A percentile compares a stretch with the other conserved stretches of the same genome.
These are phyloP conservation scores for Daldinia loculata DNA, from an alignment of 495 filamentous ascomycete genomes.

Conservation along the genomic window DNA sequence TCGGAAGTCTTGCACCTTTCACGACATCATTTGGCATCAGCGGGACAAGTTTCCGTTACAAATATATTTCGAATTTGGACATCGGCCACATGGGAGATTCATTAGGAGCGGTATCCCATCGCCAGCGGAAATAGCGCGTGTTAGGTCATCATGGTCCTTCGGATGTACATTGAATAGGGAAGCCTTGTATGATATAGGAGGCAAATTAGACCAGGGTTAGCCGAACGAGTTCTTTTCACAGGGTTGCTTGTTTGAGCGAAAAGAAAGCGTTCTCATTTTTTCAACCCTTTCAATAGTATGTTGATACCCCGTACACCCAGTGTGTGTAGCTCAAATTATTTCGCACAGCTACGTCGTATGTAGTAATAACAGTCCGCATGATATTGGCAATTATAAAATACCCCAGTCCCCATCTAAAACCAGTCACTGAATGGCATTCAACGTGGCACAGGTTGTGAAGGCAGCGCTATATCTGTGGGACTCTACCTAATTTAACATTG, in stretches of 20 bases:
- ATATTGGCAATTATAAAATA: not conserved
- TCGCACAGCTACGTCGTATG: not conserved
- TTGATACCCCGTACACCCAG: conserved; percentile 20
- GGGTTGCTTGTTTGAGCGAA: conserved; percentile 6
- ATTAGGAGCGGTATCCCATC: not conserved
- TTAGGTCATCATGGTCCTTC: conserved; percentile 1
- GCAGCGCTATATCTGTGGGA: not conserved
- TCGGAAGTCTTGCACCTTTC: not conserved
- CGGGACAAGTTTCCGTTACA: conserved; percentile 1
- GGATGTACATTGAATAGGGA: conserved; percentile 10
- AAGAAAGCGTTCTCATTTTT: not conserved
- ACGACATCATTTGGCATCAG: not conserved
- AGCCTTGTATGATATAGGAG: conserved; percentile 25
- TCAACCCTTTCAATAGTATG: not conserved
- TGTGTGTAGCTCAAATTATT: conserved; percentile 1
- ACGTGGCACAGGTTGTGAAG: not conserved
- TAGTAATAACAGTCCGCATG: conserved; percentile 13
- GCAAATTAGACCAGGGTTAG: conserved; percentile 9
- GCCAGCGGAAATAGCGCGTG: not conserved
- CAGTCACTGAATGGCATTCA: not conserved
- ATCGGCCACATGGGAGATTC: not conserved
- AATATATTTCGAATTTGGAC: not conserved
- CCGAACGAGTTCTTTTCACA: not conserved
- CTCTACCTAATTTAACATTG: not conserved
- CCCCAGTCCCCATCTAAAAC: not conserved